These are phyloP conservation scores for Gaeumannomyces tritici DNA, from an alignment of 2,329 filamentous ascomycete species.

Conservation along the genomic window DNA sequence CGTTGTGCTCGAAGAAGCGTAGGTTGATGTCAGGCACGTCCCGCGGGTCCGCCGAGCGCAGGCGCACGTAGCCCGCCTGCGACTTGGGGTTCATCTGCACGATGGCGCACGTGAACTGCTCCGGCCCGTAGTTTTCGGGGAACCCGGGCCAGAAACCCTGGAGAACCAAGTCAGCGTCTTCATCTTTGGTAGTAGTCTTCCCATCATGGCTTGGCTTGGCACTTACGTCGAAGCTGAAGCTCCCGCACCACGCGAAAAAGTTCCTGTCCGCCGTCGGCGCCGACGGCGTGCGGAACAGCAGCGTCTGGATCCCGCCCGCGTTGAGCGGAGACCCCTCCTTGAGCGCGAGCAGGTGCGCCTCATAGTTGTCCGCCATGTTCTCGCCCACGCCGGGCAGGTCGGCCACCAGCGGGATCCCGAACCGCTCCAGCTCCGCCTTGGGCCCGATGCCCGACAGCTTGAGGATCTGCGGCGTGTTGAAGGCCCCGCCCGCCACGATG, in stretches of 20 bases:
- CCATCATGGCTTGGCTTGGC: too few relatives aligned
- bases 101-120: conserved; percentile 27
- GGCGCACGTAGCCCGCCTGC: conserved; percentile 42
- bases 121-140: conserved; percentile 17
- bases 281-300: conserved; percentile 16
- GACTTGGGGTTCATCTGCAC: conserved; percentile 52
- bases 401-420: conserved; percentile 9
- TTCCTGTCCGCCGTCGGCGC: conserved; percentile 19
- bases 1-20: conserved; percentile 42
- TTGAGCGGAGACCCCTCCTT: conserved; percentile 18
- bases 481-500: conserved; percentile 36
- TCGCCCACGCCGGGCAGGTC: conserved; percentile 53
- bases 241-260: conserved; percentile 20
- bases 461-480: conserved; percentile 35
- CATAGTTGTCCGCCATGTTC: conserved; percentile 48
- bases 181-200: too few relatives aligned
- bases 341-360: conserved; percentile 30
- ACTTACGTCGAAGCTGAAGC: conserved; percentile 16
- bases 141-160: conserved; percentile 21
- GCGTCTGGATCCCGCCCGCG: conserved; percentile 13
- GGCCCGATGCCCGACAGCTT: conserved; percentile 36
- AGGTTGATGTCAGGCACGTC: conserved; percentile 49
- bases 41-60: conserved; percentile 46
- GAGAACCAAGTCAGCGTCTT: too few relatives aligned
- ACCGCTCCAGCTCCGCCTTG: conserved; percentile 23